Evolutionary conservation across 352 stramenopile species (phyloP), one percentile per base, ranked within the genome.

Genomic region (Pythium scleroteichum): DNA sequence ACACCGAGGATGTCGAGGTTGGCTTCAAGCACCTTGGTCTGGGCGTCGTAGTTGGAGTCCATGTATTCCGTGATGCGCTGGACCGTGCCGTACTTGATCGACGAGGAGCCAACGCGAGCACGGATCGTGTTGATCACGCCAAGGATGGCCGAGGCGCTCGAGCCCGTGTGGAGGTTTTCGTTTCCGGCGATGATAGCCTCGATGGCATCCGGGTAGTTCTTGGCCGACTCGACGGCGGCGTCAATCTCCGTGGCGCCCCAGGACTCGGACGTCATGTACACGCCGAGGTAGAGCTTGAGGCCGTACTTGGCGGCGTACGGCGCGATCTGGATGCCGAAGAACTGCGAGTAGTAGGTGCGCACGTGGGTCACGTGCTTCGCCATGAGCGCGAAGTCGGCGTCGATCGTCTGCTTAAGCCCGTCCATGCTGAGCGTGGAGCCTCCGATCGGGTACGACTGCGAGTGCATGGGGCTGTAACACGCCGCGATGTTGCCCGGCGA

Each of bases 1-100:
- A 82, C 76, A 6, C 76, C 74, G 12, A 87, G 68, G 53, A 84
- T 74, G 54, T 82, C 74, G 3, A 84, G 64, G 41, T 66, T 71
- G 22, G 29, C 53, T 12, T 65, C 58, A 12, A 86, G 54, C 4
- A 23, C 40, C 10, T 69, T 60, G 17, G 62, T 75, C 50, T 82
- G 64, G 16, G 42, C 46, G 39, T 76, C 65, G 48, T 76, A 78
- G 47, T 39, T 26, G n/a, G 57, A 47, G 53, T 71, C 69, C 42
- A 82, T 63, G 61, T 76, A 82, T 50, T 85, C 78, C 8, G 64
- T 78, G 60, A 81, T 79, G 29, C 78, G 71, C 53, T 68, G 60
- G 33, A 68, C 59, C 16, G 59, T 68, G 10, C 65, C 65, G 20
- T 65, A 59, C 46, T 66, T 40, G 29, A 72, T 50, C 4, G 19